Percentiles rank a stretch among this genome's conserved stretches.
phyloP scores from a whole-genome alignment of 371 early-diverging fungal genomes.

The Mortierella sp. region DNA sequence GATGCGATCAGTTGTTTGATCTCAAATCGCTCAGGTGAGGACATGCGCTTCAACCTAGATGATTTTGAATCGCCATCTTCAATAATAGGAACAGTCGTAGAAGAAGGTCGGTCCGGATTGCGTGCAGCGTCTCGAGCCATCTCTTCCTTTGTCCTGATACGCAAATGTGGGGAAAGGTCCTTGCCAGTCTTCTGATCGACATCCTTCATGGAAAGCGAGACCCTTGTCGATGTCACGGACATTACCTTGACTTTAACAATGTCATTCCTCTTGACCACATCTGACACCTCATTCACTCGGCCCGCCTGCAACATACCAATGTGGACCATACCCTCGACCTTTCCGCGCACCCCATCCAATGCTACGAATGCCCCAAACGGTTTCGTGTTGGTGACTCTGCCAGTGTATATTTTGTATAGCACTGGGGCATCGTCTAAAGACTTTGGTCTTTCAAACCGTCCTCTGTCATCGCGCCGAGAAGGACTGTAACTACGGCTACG shows the following conservation, averaged over 20 bases:
- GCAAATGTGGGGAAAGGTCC: slow-evolving; percentile 82
- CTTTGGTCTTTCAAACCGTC: slow-evolving; percentile 28
- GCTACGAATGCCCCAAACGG: slow-evolving; percentile 95
- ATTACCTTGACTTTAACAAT: slow-evolving; percentile 93
- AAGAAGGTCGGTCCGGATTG: slow-evolving; percentile 77
- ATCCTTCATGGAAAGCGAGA: slow-evolving; percentile 94
- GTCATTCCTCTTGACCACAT: slow-evolving; percentile 84
- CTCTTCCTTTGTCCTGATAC: slow-evolving; percentile 70
- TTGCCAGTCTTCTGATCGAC: slow-evolving; percentile 93
- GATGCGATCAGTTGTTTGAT: slow-evolving; percentile 97
- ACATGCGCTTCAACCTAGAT: slow-evolving; percentile 84
- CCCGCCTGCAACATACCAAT: slow-evolving; percentile 77
- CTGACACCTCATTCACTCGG: slow-evolving; percentile 84
- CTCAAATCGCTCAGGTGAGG: slow-evolving; percentile 98
- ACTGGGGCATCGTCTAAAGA: slow-evolving; percentile 81
- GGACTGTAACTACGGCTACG: slow-evolving; percentile 59
- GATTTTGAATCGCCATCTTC: slow-evolving; percentile 72
- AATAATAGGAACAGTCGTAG: slow-evolving; percentile 60
- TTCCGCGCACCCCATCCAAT: slow-evolving; percentile 82
- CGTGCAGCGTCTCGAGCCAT: slow-evolving; percentile 69
- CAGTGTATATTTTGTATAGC: slow-evolving; percentile 92
- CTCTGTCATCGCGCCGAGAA: slow-evolving; percentile 35
- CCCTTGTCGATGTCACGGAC: slow-evolving; percentile 84
- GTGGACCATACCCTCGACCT: slow-evolving; percentile 91
- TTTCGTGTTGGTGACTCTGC: slow-evolving; percentile 80